phyloP scores from a whole-genome alignment of 2,329 filamentous ascomycete genomes.

The Cladophialophora carrionii region DNA sequence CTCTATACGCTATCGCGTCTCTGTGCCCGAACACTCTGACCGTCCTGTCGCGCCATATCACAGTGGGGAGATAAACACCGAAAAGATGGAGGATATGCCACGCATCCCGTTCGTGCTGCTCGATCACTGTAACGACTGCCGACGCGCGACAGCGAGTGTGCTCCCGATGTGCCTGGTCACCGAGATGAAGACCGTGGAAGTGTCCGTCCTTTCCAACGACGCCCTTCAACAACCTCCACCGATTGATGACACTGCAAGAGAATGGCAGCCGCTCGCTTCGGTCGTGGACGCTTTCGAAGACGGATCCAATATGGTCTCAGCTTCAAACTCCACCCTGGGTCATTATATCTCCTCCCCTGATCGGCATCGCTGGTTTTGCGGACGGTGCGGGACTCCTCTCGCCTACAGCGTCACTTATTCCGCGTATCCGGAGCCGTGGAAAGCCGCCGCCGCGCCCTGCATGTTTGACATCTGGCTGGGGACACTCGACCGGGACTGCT shows the following conservation, averaged over 20 bases:
- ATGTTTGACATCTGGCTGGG: constrained; percentile 12
- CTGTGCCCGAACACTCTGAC: background rate
- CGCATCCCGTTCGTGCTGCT: constrained; percentile 3
- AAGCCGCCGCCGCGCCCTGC: background rate
- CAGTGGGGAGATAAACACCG: background rate
- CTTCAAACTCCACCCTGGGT: background rate
- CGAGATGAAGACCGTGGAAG: background rate
- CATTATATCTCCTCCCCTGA: constrained; percentile 1
- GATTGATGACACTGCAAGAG: background rate
- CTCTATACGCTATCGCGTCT: background rate
- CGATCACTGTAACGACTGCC: constrained; percentile 8
- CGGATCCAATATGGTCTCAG: background rate
- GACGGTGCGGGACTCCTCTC: constrained; percentile 1
- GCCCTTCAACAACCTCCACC: background rate
- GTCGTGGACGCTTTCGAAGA: background rate
- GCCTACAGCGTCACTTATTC: background rate
- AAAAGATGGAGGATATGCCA: background rate
- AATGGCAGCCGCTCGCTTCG: background rate
- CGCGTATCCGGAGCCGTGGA: constrained; percentile 3
- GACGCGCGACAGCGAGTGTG: background rate
- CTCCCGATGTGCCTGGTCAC: constrained; percentile 5
- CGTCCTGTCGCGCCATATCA: background rate
- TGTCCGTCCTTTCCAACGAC: background rate
- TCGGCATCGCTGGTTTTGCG: constrained; percentile 4
- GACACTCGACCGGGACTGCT: background rate